Evolutionary conservation across 768 basidiomycete genomes (phyloP).

Genomic region (Coprinopsis cinerea): DNA sequence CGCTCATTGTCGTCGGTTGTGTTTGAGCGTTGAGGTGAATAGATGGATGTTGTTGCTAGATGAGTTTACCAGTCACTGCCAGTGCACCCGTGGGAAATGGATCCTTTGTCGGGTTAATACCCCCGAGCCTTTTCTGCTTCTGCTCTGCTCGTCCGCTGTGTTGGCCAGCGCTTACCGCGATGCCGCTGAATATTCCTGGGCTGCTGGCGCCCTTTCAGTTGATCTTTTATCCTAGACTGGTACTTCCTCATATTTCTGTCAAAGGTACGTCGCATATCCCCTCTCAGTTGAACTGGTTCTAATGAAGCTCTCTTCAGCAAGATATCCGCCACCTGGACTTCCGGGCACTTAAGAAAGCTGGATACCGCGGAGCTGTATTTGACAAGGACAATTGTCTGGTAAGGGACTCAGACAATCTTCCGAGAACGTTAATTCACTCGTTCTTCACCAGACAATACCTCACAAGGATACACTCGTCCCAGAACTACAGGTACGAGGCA

Average conservation of each 20-base stretch:
- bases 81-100: too few species aligned
- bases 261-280: slow-evolving; percentile 45
- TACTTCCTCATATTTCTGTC: slow-evolving; percentile 59
- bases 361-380: slow-evolving; percentile 87
- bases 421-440: background rate
- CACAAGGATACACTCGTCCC: slow-evolving; percentile 71
- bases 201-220: slow-evolving; percentile 68
- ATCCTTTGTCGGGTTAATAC: too few species aligned
- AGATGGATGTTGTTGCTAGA: too few species aligned
- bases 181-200: slow-evolving; percentile 75
- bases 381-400: slow-evolving; percentile 99
- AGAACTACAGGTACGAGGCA: slow-evolving; percentile 57
- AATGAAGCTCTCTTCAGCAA: slow-evolving; percentile 39
- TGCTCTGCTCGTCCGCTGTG: too few species aligned
- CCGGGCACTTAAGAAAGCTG: slow-evolving; percentile 58
- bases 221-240: slow-evolving; percentile 56
- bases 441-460: slow-evolving; percentile 63
- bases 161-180: slow-evolving; percentile 21
- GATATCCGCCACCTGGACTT: slow-evolving; percentile 87
- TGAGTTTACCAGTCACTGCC: too few species aligned
- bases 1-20: slow-evolving; percentile 32
- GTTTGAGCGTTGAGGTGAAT: slow-evolving; percentile 1
- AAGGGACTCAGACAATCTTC: slow-evolving; percentile 19
- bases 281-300: background rate
- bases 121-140: too few species aligned